phyloP scores from a whole-genome alignment of 495 filamentous ascomycete genomes.

The Hyphodiscus hymeniophilus region DNA sequence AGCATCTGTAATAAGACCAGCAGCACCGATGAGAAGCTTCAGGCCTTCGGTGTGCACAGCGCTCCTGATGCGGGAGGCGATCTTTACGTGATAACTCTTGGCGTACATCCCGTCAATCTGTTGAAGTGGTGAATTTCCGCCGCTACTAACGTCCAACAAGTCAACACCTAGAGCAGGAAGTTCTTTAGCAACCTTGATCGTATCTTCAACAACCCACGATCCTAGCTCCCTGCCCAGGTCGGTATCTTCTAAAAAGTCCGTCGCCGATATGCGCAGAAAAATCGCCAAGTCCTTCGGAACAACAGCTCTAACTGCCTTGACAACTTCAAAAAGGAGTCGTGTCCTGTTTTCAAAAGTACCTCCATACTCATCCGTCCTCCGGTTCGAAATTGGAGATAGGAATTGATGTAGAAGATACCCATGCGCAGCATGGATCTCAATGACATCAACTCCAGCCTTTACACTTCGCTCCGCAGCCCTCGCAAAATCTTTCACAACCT shows the following conservation, averaged over 20 bases:
- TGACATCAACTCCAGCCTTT: slow-evolving; percentile 59
- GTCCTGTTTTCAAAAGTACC: slow-evolving; percentile 50
- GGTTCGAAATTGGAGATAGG: slow-evolving; percentile 53
- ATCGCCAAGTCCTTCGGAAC: slow-evolving; percentile 56
- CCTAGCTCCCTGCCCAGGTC: slow-evolving; percentile 25
- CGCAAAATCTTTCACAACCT: slow-evolving; percentile 52
- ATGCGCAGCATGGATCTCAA: slow-evolving; percentile 55
- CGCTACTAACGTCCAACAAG: slow-evolving; percentile 68
- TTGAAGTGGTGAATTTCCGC: slow-evolving; percentile 54
- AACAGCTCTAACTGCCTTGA: slow-evolving; percentile 35
- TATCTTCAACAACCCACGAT: slow-evolving; percentile 58
- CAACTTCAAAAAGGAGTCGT: slow-evolving; percentile 37
- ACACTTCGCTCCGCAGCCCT: slow-evolving; percentile 52
- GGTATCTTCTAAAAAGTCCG: slow-evolving; percentile 60
- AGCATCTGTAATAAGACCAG: slow-evolving; percentile 60
- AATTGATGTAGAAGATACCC: slow-evolving; percentile 60
- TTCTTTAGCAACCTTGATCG: slow-evolving; percentile 51
- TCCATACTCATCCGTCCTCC: slow-evolving; percentile 47
- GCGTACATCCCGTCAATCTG: slow-evolving; percentile 37
- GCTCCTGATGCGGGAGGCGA: slow-evolving; percentile 51
- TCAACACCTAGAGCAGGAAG: slow-evolving; percentile 62
- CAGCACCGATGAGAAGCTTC: slow-evolving; percentile 53
- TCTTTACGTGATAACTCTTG: slow-evolving; percentile 53
- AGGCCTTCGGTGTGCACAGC: slow-evolving; percentile 46
- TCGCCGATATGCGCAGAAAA: slow-evolving; percentile 59